Base-by-base conservation (phyloP, 2,329 filamentous ascomycete species). In the Tolypocladium album region DNA sequence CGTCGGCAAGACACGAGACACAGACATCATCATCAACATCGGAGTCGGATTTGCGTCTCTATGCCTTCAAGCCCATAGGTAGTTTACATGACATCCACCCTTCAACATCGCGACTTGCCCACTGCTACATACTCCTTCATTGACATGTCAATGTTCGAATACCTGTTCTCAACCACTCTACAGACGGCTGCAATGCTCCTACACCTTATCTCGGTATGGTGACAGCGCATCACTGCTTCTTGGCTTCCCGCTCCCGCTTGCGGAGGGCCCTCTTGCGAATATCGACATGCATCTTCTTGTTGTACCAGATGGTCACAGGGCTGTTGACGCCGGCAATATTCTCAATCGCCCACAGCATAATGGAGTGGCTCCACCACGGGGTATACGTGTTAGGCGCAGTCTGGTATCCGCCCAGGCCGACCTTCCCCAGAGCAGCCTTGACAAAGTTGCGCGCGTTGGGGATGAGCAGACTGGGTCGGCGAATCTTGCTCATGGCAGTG, bases 401-500 rank as follows among this genome's bases (percentile, higher is more conserved):
- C 70, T 95, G 90, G 67, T 89, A 90, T 57, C 88, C 86, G 62
- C 90, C 89, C 60, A 83, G 84, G 56, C 93, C 93, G 68, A 99
- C 82, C 80, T 94, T 96, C 64, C 82, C 78, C 61, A 99, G 78
- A 0, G 88, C 85, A 8, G 89, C 79, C 67, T 83, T 84, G 60
- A 99, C 94, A 72, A 97, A 97, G 59, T 82, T 78, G 72, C 87
- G 88, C 17, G 93, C 89, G 61, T 82, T 91, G 12, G 94, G 94
- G 55, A 97, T 88, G 60, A 92, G 78, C 55, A 87, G 75, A 64
- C 84, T 93, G 0, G 91, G 79, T 60, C 87, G 88, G 68, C 90
- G 88, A 67, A 99, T 86, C 82, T 99, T 99, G 76, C 89, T 93
- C 94, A 99, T 99, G 69, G 93, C 91, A 1, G 90, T 93, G 5